Evolutionary conservation across 2,329 filamentous ascomycete genomes (phyloP).

Genomic region (Verticillium nonalfalfae): DNA sequence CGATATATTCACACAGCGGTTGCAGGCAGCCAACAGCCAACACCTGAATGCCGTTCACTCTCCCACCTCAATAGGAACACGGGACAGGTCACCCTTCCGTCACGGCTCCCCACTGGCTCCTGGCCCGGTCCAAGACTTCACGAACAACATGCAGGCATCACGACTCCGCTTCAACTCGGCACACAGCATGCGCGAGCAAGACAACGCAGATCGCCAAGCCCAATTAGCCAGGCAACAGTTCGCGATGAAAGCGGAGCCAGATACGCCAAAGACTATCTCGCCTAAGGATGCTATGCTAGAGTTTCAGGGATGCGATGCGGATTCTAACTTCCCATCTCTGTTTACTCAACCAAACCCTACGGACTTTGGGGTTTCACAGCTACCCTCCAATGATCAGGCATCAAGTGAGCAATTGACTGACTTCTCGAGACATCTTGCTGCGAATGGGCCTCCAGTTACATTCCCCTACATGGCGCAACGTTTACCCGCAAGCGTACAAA

Average conservation of each 20-base stretch:
- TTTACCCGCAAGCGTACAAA: slow-evolving; percentile 22
- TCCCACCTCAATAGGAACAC: slow-evolving; percentile 36
- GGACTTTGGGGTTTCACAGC: slow-evolving; percentile 26
- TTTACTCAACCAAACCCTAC: slow-evolving; percentile 57
- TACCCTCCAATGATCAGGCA: not conserved
- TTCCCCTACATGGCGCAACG: slow-evolving; percentile 24
- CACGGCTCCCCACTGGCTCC: slow-evolving; percentile 48
- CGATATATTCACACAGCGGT: slow-evolving; percentile 64
- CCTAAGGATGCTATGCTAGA: slow-evolving; percentile 88
- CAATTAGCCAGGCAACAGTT: slow-evolving; percentile 35
- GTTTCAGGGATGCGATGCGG: slow-evolving; percentile 69
- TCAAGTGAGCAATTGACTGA: not conserved
- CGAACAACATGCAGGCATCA: slow-evolving; percentile 12
- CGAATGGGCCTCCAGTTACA: not conserved
- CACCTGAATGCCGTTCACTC: slow-evolving; percentile 56
- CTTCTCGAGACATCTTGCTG: not conserved
- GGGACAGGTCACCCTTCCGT: slow-evolving; percentile 77
- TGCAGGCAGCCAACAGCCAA: slow-evolving; percentile 73
- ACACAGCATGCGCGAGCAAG: slow-evolving; percentile 53
- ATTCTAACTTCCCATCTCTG: slow-evolving; percentile 58
- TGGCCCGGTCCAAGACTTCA: slow-evolving; percentile 32
- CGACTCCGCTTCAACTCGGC: slow-evolving; percentile 40
- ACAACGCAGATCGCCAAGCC: slow-evolving; percentile 54
- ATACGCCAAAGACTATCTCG: slow-evolving; percentile 78
- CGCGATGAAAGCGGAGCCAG: slow-evolving; percentile 33